Conservation (phyloP, 495 filamentous ascomycete genomes). For the Staphylotrichum tortipilum region DNA sequence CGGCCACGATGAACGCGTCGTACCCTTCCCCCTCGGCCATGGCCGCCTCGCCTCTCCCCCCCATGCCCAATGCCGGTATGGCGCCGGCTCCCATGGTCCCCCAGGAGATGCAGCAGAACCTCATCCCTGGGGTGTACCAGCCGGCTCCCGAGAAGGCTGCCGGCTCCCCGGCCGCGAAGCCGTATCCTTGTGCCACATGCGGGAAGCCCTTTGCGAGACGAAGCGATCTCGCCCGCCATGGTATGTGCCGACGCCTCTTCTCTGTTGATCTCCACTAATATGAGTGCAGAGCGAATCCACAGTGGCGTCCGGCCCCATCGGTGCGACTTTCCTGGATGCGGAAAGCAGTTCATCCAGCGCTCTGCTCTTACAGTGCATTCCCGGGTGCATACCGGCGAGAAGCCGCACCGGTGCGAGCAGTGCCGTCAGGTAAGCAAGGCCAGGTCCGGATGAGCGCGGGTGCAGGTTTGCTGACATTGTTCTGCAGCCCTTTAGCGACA, state of each 20-base stretch:
- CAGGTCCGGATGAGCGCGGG: too few relatives aligned
- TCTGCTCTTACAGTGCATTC: constrained; percentile 95
- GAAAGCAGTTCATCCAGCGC: constrained; percentile 94
- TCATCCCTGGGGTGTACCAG: constrained; percentile 29
- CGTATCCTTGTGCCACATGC: constrained; percentile 86
- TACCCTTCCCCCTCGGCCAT: constrained; percentile 32
- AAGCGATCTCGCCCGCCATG: constrained; percentile 91
- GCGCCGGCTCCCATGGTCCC: constrained; percentile 39
- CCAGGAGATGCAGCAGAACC: constrained; percentile 39
- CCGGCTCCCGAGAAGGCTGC: constrained; percentile 18
- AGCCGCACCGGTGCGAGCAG: constrained; percentile 94
- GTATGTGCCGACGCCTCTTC: constrained; percentile 49
- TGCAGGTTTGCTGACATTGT: constrained; percentile 10
- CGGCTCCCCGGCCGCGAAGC: constrained; percentile 40
- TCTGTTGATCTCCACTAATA: constrained; percentile 14
- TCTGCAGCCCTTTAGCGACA: constrained; percentile 91
- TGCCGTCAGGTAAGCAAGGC: constrained; percentile 74
- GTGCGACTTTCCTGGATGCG: constrained; percentile 81
- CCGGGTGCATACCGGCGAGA: constrained; percentile 94
- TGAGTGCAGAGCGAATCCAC: constrained; percentile 78
- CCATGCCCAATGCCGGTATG: constrained; percentile 46
- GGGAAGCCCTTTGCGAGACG: constrained; percentile 86
- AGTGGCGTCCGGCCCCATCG: constrained; percentile 86
- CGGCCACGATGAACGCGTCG: constrained; percentile 23
- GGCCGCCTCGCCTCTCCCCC: constrained; percentile 18